Evolutionary conservation across 257 asterid species (phyloP).

Genomic region (Scutellaria galericulata): DNA sequence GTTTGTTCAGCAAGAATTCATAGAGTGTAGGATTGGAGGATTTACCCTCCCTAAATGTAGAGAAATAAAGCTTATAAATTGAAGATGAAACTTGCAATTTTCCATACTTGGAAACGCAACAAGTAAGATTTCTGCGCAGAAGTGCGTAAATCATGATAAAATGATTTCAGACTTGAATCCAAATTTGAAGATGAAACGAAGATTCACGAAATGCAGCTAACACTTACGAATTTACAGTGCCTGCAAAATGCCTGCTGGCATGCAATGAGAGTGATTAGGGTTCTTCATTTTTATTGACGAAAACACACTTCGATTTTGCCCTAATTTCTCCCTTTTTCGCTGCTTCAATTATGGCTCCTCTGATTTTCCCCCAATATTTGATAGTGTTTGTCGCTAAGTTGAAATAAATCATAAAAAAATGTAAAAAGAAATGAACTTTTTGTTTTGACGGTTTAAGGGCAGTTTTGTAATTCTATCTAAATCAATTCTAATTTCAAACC

Average conservation of each 20-base stretch:
- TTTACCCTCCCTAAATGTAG: conserved; percentile 27
- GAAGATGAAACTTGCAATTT: background rate
- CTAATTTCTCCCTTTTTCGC: too few relatives aligned
- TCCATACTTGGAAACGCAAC: background rate
- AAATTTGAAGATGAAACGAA: background rate
- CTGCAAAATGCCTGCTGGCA: background rate
- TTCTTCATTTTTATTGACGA: background rate
- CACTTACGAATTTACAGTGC: background rate
- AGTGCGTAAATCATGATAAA: conserved; percentile 4
- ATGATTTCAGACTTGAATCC: background rate
- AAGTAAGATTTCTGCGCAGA: background rate
- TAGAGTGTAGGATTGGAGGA: background rate
- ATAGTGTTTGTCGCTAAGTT: too few relatives aligned
- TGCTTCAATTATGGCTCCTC: too few relatives aligned
- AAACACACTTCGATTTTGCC: too few relatives aligned
- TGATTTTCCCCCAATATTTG: too few relatives aligned
- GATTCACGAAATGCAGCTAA: background rate
- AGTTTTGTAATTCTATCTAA: too few relatives aligned
- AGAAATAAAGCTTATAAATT: conserved; percentile 24
- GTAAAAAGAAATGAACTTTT: too few relatives aligned
- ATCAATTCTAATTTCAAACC: too few relatives aligned
- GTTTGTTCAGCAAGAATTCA: conserved; percentile 32
- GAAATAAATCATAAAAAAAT: too few relatives aligned
- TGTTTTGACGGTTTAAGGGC: too few relatives aligned
- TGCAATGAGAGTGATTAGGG: background rate